These are phyloP conservation scores for Friedmanniomyces endolithicus DNA, from an alignment of 495 filamentous ascomycete genomes.

Conservation along the genomic window DNA sequence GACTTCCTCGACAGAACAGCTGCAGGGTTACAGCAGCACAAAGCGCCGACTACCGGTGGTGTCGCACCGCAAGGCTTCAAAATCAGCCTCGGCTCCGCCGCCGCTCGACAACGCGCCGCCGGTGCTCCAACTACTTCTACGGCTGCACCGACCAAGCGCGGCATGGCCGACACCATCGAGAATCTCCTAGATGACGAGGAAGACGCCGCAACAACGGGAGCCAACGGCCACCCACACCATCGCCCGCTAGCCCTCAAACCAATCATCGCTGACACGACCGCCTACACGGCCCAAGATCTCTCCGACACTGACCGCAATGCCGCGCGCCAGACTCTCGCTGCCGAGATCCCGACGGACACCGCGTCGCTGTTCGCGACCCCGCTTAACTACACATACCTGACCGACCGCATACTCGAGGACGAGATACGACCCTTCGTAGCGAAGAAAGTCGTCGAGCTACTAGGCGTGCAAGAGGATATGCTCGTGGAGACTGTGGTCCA, in stretches of 20 bases:
- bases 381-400: constrained; percentile 89
- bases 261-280: background rate
- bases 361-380: constrained; percentile 83
- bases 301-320: constrained; percentile 35
- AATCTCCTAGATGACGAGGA: constrained; percentile 72
- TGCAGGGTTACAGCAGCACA: constrained; percentile 52
- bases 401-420: constrained; percentile 68
- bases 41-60: constrained; percentile 18
- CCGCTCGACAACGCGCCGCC: constrained; percentile 41
- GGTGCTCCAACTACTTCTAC: constrained; percentile 45
- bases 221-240: background rate
- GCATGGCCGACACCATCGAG: constrained; percentile 73
- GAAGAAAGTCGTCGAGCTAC: constrained; percentile 93
- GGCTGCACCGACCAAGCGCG: constrained; percentile 28
- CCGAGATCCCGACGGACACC: constrained; percentile 79
- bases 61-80: constrained; percentile 53
- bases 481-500: constrained; percentile 86
- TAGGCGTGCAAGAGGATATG: constrained; percentile 93
- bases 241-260: constrained; percentile 8
- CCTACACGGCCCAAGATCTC: constrained; percentile 7
- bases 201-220: constrained; percentile 42
- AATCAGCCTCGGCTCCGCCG: constrained; percentile 79
- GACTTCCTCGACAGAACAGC: constrained; percentile 84
- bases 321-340: constrained; percentile 57
- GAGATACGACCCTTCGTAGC: constrained; percentile 91